Percentiles rank a stretch among this genome's conserved stretches.
phyloP scores from a whole-genome alignment of 495 filamentous ascomycete species.

The Emericellopsis terricola region DNA sequence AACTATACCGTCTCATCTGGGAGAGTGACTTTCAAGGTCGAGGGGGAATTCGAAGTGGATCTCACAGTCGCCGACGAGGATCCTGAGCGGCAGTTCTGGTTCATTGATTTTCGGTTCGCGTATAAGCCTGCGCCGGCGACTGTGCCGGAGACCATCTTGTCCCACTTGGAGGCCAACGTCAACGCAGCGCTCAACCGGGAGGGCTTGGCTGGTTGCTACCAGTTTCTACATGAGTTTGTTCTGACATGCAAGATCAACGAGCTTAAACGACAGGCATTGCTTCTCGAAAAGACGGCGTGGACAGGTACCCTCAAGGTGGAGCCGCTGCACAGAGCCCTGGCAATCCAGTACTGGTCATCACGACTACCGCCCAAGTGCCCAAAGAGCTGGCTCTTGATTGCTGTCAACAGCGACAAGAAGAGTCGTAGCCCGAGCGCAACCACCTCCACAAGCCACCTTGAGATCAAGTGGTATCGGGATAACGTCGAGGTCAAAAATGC shows the following conservation, averaged over 20 bases:
- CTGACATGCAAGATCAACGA: conserved; percentile 76
- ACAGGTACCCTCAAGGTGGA: conserved; percentile 56
- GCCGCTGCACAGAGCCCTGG: conserved; percentile 54
- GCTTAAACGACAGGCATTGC: conserved; percentile 54
- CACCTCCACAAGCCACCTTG: conserved; percentile 26
- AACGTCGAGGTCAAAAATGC: conserved; percentile 50
- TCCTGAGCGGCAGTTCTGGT: conserved; percentile 64
- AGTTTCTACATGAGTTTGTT: conserved; percentile 66
- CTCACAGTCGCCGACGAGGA: conserved; percentile 74
- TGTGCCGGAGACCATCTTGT: conserved; percentile 38
- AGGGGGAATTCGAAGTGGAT: conserved; percentile 82
- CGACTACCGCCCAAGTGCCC: conserved; percentile 31
- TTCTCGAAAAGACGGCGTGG: conserved; percentile 53
- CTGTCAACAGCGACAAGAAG: conserved; percentile 45
- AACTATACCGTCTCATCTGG: conserved; percentile 62
- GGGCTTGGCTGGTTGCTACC: conserved; percentile 61
- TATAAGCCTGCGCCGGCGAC: conserved; percentile 50
- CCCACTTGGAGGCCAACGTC: conserved; percentile 46
- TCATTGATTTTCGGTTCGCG: conserved; percentile 75
- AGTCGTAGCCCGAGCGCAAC: conserved; percentile 10
- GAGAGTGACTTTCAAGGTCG: conserved; percentile 67
- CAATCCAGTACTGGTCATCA: conserved; percentile 78
- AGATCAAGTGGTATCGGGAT: conserved; percentile 71
- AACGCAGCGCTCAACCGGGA: conserved; percentile 46
- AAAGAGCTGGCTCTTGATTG: conserved; percentile 87